Conservation (phyloP, 2,329 filamentous ascomycete genomes). For the Cercospora sojina region DNA sequence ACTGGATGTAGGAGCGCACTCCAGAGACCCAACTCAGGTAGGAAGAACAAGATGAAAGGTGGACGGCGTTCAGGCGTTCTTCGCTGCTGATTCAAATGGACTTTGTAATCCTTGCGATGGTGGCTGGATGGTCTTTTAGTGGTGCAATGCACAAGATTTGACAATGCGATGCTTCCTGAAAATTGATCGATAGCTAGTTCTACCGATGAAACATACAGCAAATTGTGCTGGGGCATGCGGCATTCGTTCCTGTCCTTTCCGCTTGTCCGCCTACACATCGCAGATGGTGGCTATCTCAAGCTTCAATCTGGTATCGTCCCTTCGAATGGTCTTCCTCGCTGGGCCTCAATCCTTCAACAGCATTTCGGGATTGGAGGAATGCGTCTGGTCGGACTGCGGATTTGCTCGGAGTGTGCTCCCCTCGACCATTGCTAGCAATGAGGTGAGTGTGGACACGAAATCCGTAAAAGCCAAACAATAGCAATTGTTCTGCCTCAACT, state of each 20-base stretch:
- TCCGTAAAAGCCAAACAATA: background rate
- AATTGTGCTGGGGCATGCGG: background rate
- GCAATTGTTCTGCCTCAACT: too few relatives aligned
- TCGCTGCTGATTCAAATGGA: background rate
- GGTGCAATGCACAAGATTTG: background rate
- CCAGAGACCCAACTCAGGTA: background rate
- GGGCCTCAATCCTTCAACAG: background rate
- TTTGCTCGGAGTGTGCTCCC: background rate
- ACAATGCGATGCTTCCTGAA: background rate
- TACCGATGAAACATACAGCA: background rate
- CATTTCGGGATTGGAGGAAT: background rate
- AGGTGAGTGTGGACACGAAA: background rate
- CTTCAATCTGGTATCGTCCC: background rate
- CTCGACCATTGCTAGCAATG: background rate
- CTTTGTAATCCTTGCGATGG: background rate
- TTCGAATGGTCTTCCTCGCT: background rate
- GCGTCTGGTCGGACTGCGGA: background rate
- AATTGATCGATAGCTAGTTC: background rate
- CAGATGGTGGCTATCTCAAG: background rate
- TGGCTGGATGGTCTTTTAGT: background rate
- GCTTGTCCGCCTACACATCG: background rate
- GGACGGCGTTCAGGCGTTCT: background rate
- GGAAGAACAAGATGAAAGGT: background rate
- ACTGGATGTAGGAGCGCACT: background rate
- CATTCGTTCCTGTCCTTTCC: background rate